Evolutionary conservation across 768 basidiomycete genomes (phyloP), one percentile per base, ranked within the genome.

Genomic region (Mycena galericulata): DNA sequence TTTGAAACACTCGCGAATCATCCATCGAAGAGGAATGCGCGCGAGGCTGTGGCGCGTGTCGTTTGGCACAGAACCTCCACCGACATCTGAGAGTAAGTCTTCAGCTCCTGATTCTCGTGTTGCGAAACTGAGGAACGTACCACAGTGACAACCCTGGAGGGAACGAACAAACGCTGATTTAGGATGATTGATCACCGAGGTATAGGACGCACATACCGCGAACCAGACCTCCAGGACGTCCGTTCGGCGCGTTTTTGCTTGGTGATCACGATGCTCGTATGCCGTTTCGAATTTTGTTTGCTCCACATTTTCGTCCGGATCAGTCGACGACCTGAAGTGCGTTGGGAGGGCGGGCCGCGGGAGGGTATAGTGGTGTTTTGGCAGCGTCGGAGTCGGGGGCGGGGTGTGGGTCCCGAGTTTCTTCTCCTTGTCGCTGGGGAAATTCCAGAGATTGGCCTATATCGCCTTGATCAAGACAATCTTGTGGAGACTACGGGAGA

Each of bases 171-270:
- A 75, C 4, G 24, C 9, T 8, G 5, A 36, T 22, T 46, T 46
- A 46, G 45, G 5, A 24, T 7, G 32, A 29, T 12, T 34, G 17
- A 49, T n/a, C n/a, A n/a, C 30, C n/a, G 17, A 36, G 3, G 32
- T 18, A 46, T 6, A 51, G 18, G 15, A 30, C 8, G 38, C 57
- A 79, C 81, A 12, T 73, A 81, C 89, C 1, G 88, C 79, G 74
- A 92, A 91, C 90, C 90, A 92, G 2, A 92, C 90, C 72, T 92
- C 90, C 60, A 87, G 82, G n/a, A 90, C 78, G 69, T 86, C 75
- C 1, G 77, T 78, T 18, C 69, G 72, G 34, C 32, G 67, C 58
- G 30, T 71, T 27, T 36, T 41, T 20, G 9, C 43, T 14, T 43
- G 38, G 5, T 38, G 45, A 12, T 59, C 55, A 59, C 74, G 76